phyloP scores from a whole-genome alignment of 2,329 filamentous ascomycete species.

The Aspergillus ruber region DNA sequence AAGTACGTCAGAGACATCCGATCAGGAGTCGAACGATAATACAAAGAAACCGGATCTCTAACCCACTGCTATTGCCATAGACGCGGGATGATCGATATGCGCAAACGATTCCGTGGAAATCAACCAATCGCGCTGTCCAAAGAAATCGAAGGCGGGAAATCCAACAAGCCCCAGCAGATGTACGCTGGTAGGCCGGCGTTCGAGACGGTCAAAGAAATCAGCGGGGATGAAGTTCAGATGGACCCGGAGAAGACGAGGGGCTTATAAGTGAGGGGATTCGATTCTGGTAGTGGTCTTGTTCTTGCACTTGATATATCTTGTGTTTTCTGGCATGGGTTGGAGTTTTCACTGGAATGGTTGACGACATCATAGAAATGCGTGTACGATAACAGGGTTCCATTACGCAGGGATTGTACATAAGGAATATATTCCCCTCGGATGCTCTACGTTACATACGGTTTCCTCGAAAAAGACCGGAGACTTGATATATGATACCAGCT shows the following conservation, averaged over 20 bases:
- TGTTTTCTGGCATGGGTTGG: conserved; percentile 9
- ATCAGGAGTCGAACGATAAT: no score
- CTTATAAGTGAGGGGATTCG: conserved; percentile 20
- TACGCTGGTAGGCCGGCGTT: conserved; percentile 74
- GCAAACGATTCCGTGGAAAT: conserved; percentile 94
- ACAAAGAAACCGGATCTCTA: not conserved
- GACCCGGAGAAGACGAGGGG: conserved; percentile 45
- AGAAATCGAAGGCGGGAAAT: conserved; percentile 50
- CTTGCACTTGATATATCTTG: not conserved
- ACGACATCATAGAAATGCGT: conserved; percentile 1
- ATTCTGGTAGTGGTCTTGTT: not conserved
- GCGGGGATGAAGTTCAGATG: conserved; percentile 57
- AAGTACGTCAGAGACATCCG: conserved; percentile 45
- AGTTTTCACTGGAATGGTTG: conserved; percentile 8
- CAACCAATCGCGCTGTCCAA: conserved; percentile 68
- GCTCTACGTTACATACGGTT: no score
- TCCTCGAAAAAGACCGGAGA: no score
- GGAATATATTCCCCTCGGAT: not conserved
- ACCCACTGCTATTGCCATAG: conserved; percentile 12
- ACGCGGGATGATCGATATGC: conserved; percentile 95
- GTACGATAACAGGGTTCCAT: not conserved
- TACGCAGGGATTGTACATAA: conserved; percentile 7
- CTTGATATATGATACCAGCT: not conserved
- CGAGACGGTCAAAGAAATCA: conserved; percentile 58
- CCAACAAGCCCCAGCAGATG: conserved; percentile 55